These are phyloP conservation scores for Auricularia sp. DNA, from an alignment of 768 basidiomycete genomes.

Conservation along the genomic window DNA sequence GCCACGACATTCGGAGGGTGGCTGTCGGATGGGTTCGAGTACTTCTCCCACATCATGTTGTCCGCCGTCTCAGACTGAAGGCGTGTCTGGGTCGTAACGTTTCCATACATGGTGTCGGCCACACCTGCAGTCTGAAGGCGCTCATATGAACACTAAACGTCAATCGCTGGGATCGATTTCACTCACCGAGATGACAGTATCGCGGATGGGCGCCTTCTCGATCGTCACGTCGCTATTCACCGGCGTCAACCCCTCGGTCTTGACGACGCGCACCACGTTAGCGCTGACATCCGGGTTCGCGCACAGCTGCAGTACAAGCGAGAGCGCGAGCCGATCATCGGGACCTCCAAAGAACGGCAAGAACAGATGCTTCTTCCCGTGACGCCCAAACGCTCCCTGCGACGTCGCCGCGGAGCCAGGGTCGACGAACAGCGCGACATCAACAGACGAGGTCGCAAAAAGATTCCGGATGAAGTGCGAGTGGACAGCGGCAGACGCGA, in stretches of 20 bases:
- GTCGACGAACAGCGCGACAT: slow-evolving; percentile 85
- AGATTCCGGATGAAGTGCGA: slow-evolving; percentile 81
- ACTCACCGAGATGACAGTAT: slow-evolving; percentile 6
- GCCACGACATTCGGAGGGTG: slow-evolving; percentile 11
- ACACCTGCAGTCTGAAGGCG: slow-evolving; percentile 35
- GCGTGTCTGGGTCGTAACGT: slow-evolving; percentile 49
- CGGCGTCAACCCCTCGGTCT: slow-evolving; percentile 21
- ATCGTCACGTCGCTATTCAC: slow-evolving; percentile 8
- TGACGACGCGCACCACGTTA: slow-evolving; percentile 58
- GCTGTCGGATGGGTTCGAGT: slow-evolving; percentile 28
- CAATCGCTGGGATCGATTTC: slow-evolving; percentile 4
- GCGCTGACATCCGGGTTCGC: slow-evolving; percentile 52
- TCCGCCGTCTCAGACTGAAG: slow-evolving; percentile 79
- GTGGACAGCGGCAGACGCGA: slow-evolving; percentile 48
- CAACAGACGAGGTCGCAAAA: slow-evolving; percentile 58
- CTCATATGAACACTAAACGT: neutral
- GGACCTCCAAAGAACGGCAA: slow-evolving; percentile 91
- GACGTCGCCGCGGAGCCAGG: slow-evolving; percentile 35
- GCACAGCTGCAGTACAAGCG: slow-evolving; percentile 74
- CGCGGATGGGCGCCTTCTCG: slow-evolving; percentile 2
- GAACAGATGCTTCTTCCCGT: slow-evolving; percentile 53
- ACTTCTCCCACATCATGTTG: slow-evolving; percentile 63
- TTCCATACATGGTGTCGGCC: slow-evolving; percentile 66
- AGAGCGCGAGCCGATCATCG: slow-evolving; percentile 80
- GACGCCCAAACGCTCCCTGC: slow-evolving; percentile 14